Evolutionary conservation across 1,139 yeast species (phyloP), one percentile per base, ranked within the genome.

Genomic region (Trichomonascaceae sp.): DNA sequence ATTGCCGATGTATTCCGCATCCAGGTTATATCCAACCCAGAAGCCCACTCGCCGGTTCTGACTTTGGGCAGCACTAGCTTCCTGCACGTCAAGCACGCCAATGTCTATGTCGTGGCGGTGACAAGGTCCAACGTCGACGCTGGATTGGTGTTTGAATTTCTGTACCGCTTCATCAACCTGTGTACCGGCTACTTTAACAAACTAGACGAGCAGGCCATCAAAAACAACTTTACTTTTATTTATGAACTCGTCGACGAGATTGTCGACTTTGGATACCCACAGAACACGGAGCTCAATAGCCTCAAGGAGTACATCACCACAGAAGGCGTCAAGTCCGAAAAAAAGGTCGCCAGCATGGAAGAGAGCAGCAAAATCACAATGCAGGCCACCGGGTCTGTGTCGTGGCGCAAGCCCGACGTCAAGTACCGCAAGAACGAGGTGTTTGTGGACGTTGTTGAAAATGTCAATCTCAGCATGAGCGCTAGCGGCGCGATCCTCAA

Each of bases 41-140:
- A 71, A 36, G 60, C 65, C 20, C 66, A 80, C 42, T 77, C 93
- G 2, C 98, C 98, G 0, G 76, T 89, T 4, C 60, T 87, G 36
- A 89, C 97, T 0, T 59, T 89, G 28, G 98, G 98, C 2, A 81
- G 94, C 1, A 89, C 97, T 0, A 79, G 95, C 0, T 89, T 87
- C 52, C 67, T 85, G 31, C 87, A 85, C 50, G 76, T 82, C 32
- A 71, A 73, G 44, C 71, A 76, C 36, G 77, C 76, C 13, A 64
- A 68, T 37, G 48, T 89, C 15, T 89, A 93, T 78, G 52, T 84
- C 11, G 93, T 87, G 13, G 93, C 87, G 0, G 89, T 87, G 14
- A 72, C 93, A 1, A 67, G 97, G 41, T 76, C 87, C 31, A 89
- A 89, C 52, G 84, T 78, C 29, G 95, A 89, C 52, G 85, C 92